phyloP scores from a whole-genome alignment of 768 basidiomycete species.

The Mycena crocata region DNA sequence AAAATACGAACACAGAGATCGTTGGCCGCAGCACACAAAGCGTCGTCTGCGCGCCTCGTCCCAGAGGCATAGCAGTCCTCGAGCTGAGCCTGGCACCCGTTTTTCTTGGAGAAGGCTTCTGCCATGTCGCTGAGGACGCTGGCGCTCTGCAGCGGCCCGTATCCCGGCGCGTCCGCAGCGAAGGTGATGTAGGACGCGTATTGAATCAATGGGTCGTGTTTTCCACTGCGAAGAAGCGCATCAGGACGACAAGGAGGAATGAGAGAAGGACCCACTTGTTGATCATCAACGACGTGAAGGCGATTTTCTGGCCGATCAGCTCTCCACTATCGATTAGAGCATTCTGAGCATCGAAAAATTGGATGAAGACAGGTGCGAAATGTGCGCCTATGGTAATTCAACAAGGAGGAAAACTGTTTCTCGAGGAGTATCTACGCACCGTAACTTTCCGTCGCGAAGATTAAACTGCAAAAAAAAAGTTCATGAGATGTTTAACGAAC shows the following conservation, averaged over 20 bases:
- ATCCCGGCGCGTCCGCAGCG: conserved; percentile 56
- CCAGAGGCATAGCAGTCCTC: conserved; percentile 55
- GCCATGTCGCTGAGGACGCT: conserved; percentile 48
- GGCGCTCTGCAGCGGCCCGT: conserved; percentile 55
- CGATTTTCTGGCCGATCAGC: conserved; percentile 49
- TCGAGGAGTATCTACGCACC: conserved; percentile 47
- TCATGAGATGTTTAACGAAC: background rate
- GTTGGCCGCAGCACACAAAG: conserved; percentile 50
- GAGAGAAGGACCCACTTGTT: conserved; percentile 45
- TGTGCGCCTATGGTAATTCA: conserved; percentile 5
- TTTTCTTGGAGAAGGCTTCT: conserved; percentile 42
- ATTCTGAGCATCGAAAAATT: conserved; percentile 59
- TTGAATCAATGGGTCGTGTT: conserved; percentile 59
- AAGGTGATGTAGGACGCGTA: conserved; percentile 55
- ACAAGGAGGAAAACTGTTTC: background rate
- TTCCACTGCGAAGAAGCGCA: conserved; percentile 46
- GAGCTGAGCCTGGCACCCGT: conserved; percentile 53
- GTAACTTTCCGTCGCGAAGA: conserved; percentile 61
- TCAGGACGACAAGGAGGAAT: background rate
- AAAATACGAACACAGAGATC: conserved; percentile 52
- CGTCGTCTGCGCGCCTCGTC: conserved; percentile 41
- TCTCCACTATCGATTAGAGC: conserved; percentile 46
- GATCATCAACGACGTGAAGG: conserved; percentile 57
- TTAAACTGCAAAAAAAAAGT: conserved; percentile 46
- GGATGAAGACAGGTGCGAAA: conserved; percentile 59